Evolutionary conservation across 768 basidiomycete species (phyloP), one percentile per base, ranked within the genome.

Genomic region (Guyanaporus albipodus): DNA sequence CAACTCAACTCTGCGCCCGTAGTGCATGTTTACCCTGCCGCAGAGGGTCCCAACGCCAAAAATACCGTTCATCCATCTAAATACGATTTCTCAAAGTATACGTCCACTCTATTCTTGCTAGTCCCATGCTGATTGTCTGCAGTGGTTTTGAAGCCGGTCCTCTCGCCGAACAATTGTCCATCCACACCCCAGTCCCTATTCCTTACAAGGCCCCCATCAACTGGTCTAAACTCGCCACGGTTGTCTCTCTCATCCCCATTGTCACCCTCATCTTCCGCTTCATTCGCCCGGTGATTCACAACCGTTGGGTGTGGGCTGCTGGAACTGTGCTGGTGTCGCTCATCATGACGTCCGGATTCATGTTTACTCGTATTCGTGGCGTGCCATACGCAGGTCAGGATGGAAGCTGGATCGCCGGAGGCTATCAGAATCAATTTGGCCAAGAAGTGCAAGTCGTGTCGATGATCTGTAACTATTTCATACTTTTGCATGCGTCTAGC

Each of bases 331-430:
- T 80, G 22, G 77, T 82, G 8, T 84, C 90, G 17, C 68, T 86
- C 24, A 69, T 91, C 57, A 95, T 97, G 85, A 94, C 83, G 18
- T 83, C 86, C 8, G 96, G 96, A 8, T 87, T 82, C 73, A 99
- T 99, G 96, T 99, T 95, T 70, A 88, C 87, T 48, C 87, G 85
- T 53, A 99, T 99, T 57, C 84, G 95, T 52, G 76, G 76, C 26
- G 76, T 76, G 38, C 93, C 91, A 3, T 91, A 79, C 61, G 72
- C 70, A 19, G 81, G 79, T 23, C 70, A 72, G 0, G 75, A 79
- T 45, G 82, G 84, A 19, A 71, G 77, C 39, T 93, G 91, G 87
- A 85, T 99, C 58, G 88, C 92, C 8, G 75, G 70, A 9, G 95
- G 95, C 5, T 97, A 83, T 70, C 84, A 85, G 63, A 91, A 83